These are phyloP conservation scores for Psilocybe mexicana DNA, from an alignment of 1,284 basidiomycete genomes.

Conservation along the genomic window DNA sequence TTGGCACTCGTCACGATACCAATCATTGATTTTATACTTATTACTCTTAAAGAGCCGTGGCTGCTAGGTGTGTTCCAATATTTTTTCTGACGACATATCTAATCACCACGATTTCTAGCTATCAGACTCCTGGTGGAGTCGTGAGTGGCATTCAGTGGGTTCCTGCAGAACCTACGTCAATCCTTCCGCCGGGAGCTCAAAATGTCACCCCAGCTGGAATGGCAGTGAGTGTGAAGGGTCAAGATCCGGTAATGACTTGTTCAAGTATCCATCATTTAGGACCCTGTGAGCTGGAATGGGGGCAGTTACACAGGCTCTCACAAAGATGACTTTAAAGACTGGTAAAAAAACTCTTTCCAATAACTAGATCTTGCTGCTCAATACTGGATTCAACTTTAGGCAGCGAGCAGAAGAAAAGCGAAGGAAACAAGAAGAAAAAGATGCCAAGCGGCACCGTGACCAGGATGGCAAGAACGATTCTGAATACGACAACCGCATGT, in stretches of 20 bases:
- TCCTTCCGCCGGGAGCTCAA: neutral
- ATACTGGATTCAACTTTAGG: slow-evolving; percentile 38
- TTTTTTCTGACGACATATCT: slow-evolving; percentile 23
- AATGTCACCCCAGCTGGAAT: neutral
- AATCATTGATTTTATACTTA: slow-evolving; percentile 18
- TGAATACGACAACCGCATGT: slow-evolving; percentile 53
- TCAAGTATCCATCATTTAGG: slow-evolving; percentile 7
- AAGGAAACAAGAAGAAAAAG: slow-evolving; percentile 57
- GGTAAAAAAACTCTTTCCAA: slow-evolving; percentile 2
- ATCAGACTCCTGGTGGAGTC: slow-evolving; percentile 66
- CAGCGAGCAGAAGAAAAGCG: slow-evolving; percentile 59
- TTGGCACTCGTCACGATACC: slow-evolving; percentile 14
- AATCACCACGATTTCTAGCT: slow-evolving; percentile 44
- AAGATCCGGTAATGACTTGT: neutral
- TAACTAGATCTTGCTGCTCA: neutral
- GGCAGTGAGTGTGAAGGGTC: neutral
- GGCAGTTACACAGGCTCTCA: neutral
- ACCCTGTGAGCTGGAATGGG: slow-evolving; percentile 6
- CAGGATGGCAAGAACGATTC: slow-evolving; percentile 43
- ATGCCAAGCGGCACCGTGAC: slow-evolving; percentile 51
- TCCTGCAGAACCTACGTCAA: slow-evolving; percentile 61
- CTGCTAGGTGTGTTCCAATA: slow-evolving; percentile 53
- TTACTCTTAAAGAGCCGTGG: slow-evolving; percentile 51
- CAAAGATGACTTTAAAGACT: slow-evolving; percentile 5
- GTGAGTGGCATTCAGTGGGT: slow-evolving; percentile 77